Conservation (phyloP, 2,329 filamentous ascomycete genomes). For the Blumeria hordei region DNA sequence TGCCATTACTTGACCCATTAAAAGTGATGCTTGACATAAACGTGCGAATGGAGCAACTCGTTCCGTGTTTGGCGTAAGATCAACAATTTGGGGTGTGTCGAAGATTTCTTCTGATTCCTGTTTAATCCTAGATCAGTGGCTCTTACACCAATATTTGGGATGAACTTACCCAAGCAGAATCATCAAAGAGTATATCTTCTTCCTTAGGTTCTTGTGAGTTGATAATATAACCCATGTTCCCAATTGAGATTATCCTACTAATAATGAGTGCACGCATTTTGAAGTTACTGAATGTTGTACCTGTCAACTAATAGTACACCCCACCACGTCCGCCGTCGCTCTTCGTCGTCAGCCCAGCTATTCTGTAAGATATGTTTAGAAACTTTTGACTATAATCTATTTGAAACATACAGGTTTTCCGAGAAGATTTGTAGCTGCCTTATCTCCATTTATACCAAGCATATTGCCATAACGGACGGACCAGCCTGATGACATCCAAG, state of each 20-base stretch:
- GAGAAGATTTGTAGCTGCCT: conserved; percentile 17
- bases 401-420: conserved; percentile 14
- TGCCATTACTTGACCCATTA: conserved; percentile 15
- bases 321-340: conserved; percentile 24
- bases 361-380: conserved; percentile 9
- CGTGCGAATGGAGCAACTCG: conserved; percentile 25
- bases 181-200: conserved; percentile 10
- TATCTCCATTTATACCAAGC: conserved; percentile 19
- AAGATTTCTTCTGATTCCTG: conserved; percentile 18
- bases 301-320: conserved; percentile 23
- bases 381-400: neutral
- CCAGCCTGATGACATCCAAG: conserved; percentile 23
- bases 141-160: neutral
- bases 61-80: conserved; percentile 19
- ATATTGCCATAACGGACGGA: conserved; percentile 22
- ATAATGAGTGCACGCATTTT: conserved; percentile 3
- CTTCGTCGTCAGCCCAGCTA: conserved; percentile 24
- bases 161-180: conserved; percentile 18
- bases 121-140: neutral
- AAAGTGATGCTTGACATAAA: conserved; percentile 19
- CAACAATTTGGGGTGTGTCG: conserved; percentile 12
- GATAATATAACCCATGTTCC: conserved; percentile 11
- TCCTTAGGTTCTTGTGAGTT: conserved; percentile 12
- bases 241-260: conserved; percentile 12
- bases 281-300: conserved; percentile 5